Conservation (phyloP, 2,329 filamentous ascomycete species). For the Aureobasidium vineae region DNA sequence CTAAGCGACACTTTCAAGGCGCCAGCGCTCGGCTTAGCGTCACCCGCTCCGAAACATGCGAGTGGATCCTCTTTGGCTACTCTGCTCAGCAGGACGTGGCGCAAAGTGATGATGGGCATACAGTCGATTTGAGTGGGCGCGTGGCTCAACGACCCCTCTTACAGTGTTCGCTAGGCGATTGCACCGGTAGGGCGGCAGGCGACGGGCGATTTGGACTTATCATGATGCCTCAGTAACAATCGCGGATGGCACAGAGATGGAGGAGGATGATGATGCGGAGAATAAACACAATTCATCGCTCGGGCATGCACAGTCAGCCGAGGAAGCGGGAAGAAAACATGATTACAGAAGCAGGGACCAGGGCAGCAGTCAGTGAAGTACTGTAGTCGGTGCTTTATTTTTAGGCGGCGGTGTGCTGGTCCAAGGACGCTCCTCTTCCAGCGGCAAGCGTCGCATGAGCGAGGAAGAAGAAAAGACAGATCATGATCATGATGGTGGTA, state of each 20-base stretch:
- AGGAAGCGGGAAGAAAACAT: constrained; percentile 24
- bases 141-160: constrained; percentile 24
- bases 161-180: constrained; percentile 5
- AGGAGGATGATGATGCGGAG: background rate
- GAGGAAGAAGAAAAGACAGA: constrained; percentile 11
- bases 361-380: background rate
- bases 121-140: constrained; percentile 5
- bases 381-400: constrained; percentile 7
- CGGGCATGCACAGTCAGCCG: constrained; percentile 17
- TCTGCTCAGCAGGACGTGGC: constrained; percentile 19
- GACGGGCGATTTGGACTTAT: background rate
- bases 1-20: constrained; percentile 25
- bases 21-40: constrained; percentile 21
- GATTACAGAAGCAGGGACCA: constrained; percentile 25
- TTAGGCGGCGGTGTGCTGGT: constrained; percentile 23
- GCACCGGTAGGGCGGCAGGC: background rate
- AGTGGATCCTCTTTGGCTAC: constrained; percentile 21
- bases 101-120: constrained; percentile 21
- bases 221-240: constrained; percentile 20
- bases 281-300: constrained; percentile 10
- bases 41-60: constrained; percentile 23
- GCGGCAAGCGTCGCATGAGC: constrained; percentile 14
- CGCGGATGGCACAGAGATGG: constrained; percentile 18
- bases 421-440: background rate
- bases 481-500: background rate